These are phyloP conservation scores for Pythium oligandrum DNA, from an alignment of 352 stramenopile species.

Conservation along the genomic window DNA sequence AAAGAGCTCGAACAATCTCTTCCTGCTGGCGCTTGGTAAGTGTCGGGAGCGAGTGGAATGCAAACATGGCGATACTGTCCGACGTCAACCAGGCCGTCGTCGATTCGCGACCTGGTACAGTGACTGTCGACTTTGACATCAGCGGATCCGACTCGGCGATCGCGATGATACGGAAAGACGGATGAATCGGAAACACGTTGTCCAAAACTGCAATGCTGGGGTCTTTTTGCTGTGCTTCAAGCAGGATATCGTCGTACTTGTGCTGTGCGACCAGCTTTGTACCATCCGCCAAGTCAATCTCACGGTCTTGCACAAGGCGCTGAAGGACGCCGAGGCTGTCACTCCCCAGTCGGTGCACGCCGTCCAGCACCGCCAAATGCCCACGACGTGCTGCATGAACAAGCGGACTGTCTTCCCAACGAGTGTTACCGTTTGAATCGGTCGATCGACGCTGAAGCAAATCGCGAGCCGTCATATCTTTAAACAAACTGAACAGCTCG, in stretches of 20 bases:
- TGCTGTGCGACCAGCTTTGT: constrained; percentile 63
- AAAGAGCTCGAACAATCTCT: constrained; percentile 45
- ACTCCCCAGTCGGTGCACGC: constrained; percentile 88
- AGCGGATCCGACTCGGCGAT: constrained; percentile 63
- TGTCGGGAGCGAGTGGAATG: constrained; percentile 51
- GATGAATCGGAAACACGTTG: constrained; percentile 71
- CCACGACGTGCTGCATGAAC: constrained; percentile 85
- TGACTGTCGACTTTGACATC: constrained; percentile 16
- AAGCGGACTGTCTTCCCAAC: constrained; percentile 91
- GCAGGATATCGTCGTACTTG: constrained; percentile 53
- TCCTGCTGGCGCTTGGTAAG: constrained; percentile 37
- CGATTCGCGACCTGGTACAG: constrained; percentile 32
- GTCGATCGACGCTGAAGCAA: constrained; percentile 89
- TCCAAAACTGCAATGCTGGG: constrained; percentile 10
- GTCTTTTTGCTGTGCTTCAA: constrained; percentile 13
- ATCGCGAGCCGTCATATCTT: constrained; percentile 92
- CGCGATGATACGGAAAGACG: constrained; percentile 86
- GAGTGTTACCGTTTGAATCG: constrained; percentile 82
- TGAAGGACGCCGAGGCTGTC: constrained; percentile 89
- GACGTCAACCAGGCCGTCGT: constrained; percentile 64
- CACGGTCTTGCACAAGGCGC: constrained; percentile 84
- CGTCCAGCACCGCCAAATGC: constrained; percentile 88
- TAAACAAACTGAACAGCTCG: constrained; percentile 91
- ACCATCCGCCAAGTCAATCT: constrained; percentile 87
- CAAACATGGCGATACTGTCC: constrained; percentile 78